phyloP scores from a whole-genome alignment of 805 yeast species.

The Candida quercuum region DNA sequence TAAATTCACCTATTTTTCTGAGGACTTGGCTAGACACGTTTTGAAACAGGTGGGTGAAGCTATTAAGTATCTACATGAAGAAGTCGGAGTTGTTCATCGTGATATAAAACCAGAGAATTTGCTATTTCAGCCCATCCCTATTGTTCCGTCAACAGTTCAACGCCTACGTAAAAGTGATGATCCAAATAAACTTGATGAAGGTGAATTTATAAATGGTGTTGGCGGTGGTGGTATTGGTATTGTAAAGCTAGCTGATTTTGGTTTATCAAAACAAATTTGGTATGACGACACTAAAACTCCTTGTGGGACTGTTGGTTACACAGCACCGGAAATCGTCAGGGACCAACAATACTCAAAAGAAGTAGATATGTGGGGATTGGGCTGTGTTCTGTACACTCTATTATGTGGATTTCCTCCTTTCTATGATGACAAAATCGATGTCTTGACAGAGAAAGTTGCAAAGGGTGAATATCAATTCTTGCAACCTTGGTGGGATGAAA shows the following conservation, averaged over 20 bases:
- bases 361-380: conserved; percentile 72
- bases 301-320: conserved; percentile 73
- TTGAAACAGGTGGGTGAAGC: conserved; percentile 75
- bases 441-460: conserved; percentile 62
- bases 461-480: conserved; percentile 70
- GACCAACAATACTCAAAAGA: conserved; percentile 58
- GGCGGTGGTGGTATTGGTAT: conserved; percentile 65
- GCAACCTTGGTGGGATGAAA: conserved; percentile 88
- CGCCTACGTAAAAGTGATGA: conserved; percentile 49
- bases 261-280: conserved; percentile 56
- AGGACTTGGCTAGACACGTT: conserved; percentile 55
- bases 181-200: conserved; percentile 56
- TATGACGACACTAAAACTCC: conserved; percentile 56
- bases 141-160: conserved; percentile 10
- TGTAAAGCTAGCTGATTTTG: conserved; percentile 67
- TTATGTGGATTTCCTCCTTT: conserved; percentile 75
- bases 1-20: conserved; percentile 53
- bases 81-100: conserved; percentile 89
- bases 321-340: conserved; percentile 65
- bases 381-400: conserved; percentile 64
- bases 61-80: conserved; percentile 85
- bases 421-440: conserved; percentile 61
- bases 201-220: conserved; percentile 41
- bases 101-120: conserved; percentile 96
- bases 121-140: conserved; percentile 48